Evolutionary conservation across 257 asterid species (phyloP).

Genomic region (Nicotiana tomentosiformis): DNA sequence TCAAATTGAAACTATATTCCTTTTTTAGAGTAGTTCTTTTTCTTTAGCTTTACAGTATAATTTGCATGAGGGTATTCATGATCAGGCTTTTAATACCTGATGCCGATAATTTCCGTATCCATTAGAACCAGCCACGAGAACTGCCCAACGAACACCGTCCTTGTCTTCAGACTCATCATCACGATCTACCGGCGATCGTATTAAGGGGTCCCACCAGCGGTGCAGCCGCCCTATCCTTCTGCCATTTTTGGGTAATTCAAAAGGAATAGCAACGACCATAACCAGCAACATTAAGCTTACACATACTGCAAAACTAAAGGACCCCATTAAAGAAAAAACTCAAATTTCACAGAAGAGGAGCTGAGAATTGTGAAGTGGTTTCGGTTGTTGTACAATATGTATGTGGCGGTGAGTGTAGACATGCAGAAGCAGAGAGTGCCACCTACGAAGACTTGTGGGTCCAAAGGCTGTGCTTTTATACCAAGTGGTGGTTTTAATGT

Average conservation of each 20-base stretch:
- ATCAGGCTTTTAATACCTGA: conserved; percentile 35
- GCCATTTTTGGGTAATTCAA: conserved; percentile 11
- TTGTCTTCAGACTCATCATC: conserved; percentile 21
- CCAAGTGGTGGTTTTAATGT: neutral
- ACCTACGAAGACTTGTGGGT: conserved; percentile 32
- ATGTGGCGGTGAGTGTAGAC: conserved; percentile 25
- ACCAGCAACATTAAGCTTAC: conserved; percentile 23
- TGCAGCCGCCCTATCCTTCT: conserved; percentile 16
- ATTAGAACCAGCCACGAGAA: conserved; percentile 87
- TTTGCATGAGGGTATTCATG: too few relatives aligned
- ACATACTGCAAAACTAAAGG: conserved; percentile 1
- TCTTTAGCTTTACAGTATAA: too few relatives aligned
- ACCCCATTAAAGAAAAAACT: conserved; percentile 29
- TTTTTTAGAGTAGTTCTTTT: too few relatives aligned
- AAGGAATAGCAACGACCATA: conserved; percentile 22
- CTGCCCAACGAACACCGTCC: conserved; percentile 68
- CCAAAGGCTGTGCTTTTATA: neutral
- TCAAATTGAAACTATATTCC: too few relatives aligned
- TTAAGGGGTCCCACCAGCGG: conserved; percentile 58
- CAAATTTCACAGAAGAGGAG: neutral
- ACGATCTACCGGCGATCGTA: conserved; percentile 53
- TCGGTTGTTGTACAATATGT: neutral
- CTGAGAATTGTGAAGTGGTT: neutral
- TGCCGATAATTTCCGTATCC: conserved; percentile 86
- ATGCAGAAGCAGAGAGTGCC: conserved; percentile 60